Base-by-base conservation (phyloP, 306 rosid genomes). In the Ziziphus jujuba region DNA sequence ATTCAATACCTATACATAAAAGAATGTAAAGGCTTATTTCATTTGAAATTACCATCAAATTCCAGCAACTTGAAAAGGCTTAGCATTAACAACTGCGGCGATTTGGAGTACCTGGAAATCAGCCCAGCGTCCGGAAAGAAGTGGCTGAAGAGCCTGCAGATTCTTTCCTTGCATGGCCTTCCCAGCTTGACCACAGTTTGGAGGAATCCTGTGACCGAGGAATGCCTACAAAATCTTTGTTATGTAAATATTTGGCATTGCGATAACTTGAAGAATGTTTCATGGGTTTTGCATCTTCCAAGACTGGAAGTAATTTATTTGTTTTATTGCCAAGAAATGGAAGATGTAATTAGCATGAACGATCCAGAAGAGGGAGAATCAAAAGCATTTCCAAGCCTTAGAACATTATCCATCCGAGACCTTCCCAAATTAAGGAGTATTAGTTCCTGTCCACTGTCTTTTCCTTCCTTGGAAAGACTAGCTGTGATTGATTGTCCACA, bases 231-330 rank as follows among this genome's bases (percentile, higher is more conserved):
- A 19, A 52, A 51, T 65, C 60, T 65, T 20, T 23, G 59, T 5
- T 52, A 54, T 9, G 70, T 65, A 13, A 65, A 43, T 33, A 65
- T 65, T 9, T 65, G 70, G 70, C 11, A 65, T 65, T 65, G 59
- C 60, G 34, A 65, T 21, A 52, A 52, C 28, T 52, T 65, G 60
- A 65, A 65, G 70, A 65, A 51, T 21, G 21, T 65, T 11, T 52
- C 70, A n/a, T 65, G 60, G 59, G 60, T 52, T n/a, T 20, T 51
- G 1, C 53, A 31, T 54, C 70, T 70, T 12, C 74, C 25, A 36
- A 49, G n/a, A 54, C 28, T 70, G 14, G 74, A 49, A 22, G 57
- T 70, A 36, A 17, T 50, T 13, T 47, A 69, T 59, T 34, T 55
- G 15, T 57, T 59, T 48, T 48, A 34, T 48, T 59, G 47, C 51